These are phyloP conservation scores for Volvox reticuliferus DNA, from an alignment of 139 green algal species.

Conservation along the genomic window DNA sequence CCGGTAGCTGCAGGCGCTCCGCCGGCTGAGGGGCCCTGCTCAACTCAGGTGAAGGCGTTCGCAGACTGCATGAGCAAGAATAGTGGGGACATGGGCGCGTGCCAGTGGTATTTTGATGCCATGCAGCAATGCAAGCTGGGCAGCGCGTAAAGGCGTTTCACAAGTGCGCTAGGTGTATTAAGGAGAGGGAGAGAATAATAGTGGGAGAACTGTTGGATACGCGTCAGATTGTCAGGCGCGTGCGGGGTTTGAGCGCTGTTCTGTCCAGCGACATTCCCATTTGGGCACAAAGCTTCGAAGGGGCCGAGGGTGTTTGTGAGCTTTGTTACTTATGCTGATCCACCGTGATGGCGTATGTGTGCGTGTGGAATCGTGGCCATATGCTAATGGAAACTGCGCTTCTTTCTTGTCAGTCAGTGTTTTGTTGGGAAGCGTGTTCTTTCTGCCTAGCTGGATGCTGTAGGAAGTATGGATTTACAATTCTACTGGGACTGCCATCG, in stretches of 20 bases:
- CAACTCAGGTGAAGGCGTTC: constrained; percentile 83
- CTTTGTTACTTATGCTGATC: not conserved
- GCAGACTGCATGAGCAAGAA: constrained; percentile 88
- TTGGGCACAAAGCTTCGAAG: too few relatives aligned
- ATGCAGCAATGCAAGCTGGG: constrained; percentile 80
- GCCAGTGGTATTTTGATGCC: constrained; percentile 79
- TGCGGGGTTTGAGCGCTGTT: not conserved
- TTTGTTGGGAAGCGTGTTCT: too few relatives aligned
- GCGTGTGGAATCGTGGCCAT: too few relatives aligned
- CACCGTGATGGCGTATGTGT: too few relatives aligned
- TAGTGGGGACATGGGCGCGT: constrained; percentile 83
- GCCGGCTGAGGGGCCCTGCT: constrained; percentile 69
- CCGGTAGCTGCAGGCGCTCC: constrained; percentile 16
- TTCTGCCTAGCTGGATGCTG: too few relatives aligned
- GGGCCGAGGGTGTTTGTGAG: not conserved
- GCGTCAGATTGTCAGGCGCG: not conserved
- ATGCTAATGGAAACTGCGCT: too few relatives aligned
- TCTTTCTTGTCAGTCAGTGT: too few relatives aligned
- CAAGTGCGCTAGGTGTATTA: not conserved
- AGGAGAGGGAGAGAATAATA: not conserved
- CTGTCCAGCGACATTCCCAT: not conserved
- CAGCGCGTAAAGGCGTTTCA: not conserved
- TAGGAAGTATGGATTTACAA: too few relatives aligned
- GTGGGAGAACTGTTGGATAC: not conserved
- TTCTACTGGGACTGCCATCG: too few relatives aligned